Percentiles rank a stretch among this genome's conserved stretches.
These are phyloP conservation scores for Penicillium crustosum DNA, from an alignment of 2,329 filamentous ascomycete species.

Conservation along the genomic window DNA sequence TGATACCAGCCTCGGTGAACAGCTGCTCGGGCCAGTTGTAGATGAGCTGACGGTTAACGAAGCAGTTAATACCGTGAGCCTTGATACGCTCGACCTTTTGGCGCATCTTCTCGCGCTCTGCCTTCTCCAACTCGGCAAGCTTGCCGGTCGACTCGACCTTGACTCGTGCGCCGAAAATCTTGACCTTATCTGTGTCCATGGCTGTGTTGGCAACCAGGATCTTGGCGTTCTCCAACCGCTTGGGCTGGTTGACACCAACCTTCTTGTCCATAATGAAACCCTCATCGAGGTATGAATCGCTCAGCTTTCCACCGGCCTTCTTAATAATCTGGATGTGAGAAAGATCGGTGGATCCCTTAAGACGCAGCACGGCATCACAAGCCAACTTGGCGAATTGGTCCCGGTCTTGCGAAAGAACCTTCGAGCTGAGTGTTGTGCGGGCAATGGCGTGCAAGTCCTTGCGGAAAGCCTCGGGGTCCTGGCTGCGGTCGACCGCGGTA, in stretches of 20 bases:
- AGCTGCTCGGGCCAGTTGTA: slow-evolving; percentile 99
- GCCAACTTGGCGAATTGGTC: slow-evolving; percentile 88
- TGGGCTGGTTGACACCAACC: slow-evolving; percentile 98
- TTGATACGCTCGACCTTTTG: slow-evolving; percentile 99
- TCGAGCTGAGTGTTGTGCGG: slow-evolving; percentile 92
- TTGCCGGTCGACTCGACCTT: slow-evolving; percentile 97
- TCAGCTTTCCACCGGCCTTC: slow-evolving; percentile 96
- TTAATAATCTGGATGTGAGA: slow-evolving; percentile 99
- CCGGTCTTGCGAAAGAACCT: slow-evolving; percentile 91
- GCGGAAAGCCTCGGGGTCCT: slow-evolving; percentile 77
- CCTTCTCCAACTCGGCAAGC: slow-evolving; percentile 96
- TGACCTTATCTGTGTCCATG: slow-evolving; percentile 99
- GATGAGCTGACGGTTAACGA: slow-evolving; percentile 98
- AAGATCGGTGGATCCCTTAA: slow-evolving; percentile 87
- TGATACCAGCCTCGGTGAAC: slow-evolving; percentile 95
- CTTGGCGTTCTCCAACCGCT: slow-evolving; percentile 95
- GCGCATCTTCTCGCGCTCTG: slow-evolving; percentile 99
- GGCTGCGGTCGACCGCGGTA: slow-evolving; percentile 85
- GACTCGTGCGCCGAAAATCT: slow-evolving; percentile 96
- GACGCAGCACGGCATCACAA: slow-evolving; percentile 83
- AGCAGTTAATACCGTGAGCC: slow-evolving; percentile 98
- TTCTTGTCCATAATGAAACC: slow-evolving; percentile 99
- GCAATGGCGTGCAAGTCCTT: slow-evolving; percentile 89
- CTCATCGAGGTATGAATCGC: slow-evolving; percentile 95
- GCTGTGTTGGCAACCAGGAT: slow-evolving; percentile 97